These are phyloP conservation scores for Spizellomyces punctatus DNA, from an alignment of 192 early-diverging fungal species.

Conservation along the genomic window DNA sequence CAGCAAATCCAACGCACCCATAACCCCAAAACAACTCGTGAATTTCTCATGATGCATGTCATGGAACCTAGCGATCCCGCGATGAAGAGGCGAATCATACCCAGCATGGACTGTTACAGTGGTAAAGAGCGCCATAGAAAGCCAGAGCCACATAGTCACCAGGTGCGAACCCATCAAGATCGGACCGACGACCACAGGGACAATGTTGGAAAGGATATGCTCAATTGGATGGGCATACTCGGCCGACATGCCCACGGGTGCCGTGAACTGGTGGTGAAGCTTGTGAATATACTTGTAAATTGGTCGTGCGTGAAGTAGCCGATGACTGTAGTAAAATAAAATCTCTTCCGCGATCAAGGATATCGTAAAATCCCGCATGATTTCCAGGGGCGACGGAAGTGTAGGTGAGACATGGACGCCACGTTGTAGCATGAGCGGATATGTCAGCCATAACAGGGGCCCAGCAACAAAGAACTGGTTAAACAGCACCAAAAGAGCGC, in stretches of 20 bases:
- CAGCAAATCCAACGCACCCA: constrained; percentile 19
- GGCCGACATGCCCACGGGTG: constrained; percentile 83
- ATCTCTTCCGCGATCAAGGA: constrained; percentile 88
- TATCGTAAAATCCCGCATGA: constrained; percentile 44
- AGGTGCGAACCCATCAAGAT: constrained; percentile 75
- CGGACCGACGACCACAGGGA: constrained; percentile 79
- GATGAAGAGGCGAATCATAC: constrained; percentile 82
- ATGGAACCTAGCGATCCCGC: constrained; percentile 90
- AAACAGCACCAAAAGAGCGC: constrained; percentile 13
- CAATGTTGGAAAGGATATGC: constrained; percentile 78
- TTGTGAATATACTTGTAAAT: constrained; percentile 94
- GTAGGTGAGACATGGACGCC: background rate
- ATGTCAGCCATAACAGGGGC: background rate
- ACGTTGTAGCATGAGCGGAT: constrained; percentile 4
- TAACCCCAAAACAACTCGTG: constrained; percentile 35
- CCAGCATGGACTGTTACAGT: constrained; percentile 91
- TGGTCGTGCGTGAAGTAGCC: constrained; percentile 81
- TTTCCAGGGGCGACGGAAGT: constrained; percentile 15
- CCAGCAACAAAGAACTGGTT: constrained; percentile 20
- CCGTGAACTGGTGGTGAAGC: constrained; percentile 88
- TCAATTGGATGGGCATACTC: constrained; percentile 92
- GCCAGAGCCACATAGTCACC: constrained; percentile 81
- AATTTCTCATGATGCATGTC: constrained; percentile 83
- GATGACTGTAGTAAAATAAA: constrained; percentile 92
- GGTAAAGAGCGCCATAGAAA: constrained; percentile 77